Evolutionary conservation across 192 early-diverging fungal genomes (phyloP).

Genomic region (Backusella morwellensis): DNA sequence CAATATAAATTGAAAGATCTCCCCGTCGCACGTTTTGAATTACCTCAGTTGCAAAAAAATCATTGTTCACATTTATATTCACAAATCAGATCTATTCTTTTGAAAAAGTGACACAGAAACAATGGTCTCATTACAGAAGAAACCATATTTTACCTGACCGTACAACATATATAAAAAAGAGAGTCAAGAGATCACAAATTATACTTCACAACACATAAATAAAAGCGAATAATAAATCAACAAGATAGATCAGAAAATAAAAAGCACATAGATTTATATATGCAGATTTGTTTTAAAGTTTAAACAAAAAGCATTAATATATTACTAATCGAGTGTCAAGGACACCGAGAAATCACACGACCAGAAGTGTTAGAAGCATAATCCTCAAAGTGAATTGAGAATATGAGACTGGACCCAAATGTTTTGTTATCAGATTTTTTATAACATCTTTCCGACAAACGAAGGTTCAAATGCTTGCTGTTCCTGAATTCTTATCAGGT

Average conservation of each 20-base stretch:
- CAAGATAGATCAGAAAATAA: background rate
- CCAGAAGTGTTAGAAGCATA: background rate
- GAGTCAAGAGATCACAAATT: background rate
- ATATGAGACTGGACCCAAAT: background rate
- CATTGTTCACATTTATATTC: background rate
- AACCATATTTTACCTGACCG: background rate
- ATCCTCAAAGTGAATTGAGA: background rate
- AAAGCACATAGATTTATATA: background rate
- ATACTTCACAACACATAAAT: background rate
- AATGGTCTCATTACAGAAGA: background rate
- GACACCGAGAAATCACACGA: background rate
- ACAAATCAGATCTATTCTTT: background rate
- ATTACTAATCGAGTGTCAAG: background rate
- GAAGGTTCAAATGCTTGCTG: background rate
- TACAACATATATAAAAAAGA: background rate
- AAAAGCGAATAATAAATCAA: background rate
- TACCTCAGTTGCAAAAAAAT: background rate
- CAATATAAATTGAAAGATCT: background rate
- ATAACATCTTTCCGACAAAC: background rate
- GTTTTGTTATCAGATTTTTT: background rate
- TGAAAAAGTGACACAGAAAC: background rate
- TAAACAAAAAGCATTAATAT: background rate
- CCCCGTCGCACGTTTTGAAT: background rate
- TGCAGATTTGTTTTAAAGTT: background rate
- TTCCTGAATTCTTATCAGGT: conserved; percentile 1